Evolutionary conservation across 2,329 filamentous ascomycete genomes (phyloP).

Genomic region (Aspergillus fumigatiaffinis): DNA sequence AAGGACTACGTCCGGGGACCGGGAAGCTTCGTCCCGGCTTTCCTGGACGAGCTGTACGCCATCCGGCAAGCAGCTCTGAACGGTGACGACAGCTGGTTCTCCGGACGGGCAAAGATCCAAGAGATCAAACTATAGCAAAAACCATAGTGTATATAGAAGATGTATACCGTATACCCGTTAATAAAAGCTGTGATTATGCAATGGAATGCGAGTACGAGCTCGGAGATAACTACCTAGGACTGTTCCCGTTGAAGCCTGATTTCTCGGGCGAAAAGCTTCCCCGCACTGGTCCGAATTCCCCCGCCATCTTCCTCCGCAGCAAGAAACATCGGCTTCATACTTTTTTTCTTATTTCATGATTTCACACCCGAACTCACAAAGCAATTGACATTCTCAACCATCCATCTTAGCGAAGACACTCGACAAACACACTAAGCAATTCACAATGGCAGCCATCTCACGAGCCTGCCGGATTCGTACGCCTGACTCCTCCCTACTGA

Average conservation of each 20-base stretch:
- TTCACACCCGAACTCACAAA: too few relatives aligned
- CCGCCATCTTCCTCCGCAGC: constrained; percentile 6
- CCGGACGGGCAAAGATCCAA: constrained; percentile 34
- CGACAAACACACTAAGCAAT: background rate
- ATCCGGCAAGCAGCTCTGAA: constrained; percentile 33
- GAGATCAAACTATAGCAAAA: constrained; percentile 25
- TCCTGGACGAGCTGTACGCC: constrained; percentile 67
- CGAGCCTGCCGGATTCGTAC: constrained; percentile 26
- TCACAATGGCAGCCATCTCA: constrained; percentile 16
- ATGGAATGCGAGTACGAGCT: too few relatives aligned
- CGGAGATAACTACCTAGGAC: too few relatives aligned
- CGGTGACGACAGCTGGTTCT: constrained; percentile 33
- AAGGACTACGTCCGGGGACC: constrained; percentile 67
- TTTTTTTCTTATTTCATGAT: background rate
- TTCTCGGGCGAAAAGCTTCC: constrained; percentile 11
- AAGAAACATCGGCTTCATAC: background rate
- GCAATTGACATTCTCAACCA: background rate
- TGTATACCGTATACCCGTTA: background rate
- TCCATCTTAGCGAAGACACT: background rate
- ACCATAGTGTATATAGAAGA: background rate
- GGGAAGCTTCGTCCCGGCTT: constrained; percentile 79
- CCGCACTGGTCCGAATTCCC: constrained; percentile 12
- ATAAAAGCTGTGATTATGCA: background rate
- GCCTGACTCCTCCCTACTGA: constrained; percentile 1
- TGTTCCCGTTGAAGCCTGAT: constrained; percentile 4